Percentiles rank a stretch among this genome's conserved stretches.
These are phyloP conservation scores for Lathyrus aphaca DNA, from an alignment of 306 rosid species.

Conservation along the genomic window DNA sequence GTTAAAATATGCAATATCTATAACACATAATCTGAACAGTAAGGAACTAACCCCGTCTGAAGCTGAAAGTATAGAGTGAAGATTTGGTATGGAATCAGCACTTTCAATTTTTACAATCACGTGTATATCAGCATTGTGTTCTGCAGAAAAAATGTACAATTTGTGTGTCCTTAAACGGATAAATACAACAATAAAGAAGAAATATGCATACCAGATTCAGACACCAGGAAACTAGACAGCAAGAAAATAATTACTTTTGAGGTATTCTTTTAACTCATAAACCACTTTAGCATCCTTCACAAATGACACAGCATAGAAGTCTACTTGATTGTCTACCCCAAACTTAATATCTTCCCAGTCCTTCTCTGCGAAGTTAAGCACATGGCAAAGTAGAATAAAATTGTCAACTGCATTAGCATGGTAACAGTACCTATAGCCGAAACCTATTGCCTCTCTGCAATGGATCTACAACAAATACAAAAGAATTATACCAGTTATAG, in stretches of 20 bases:
- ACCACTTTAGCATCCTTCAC: slow-evolving; percentile 93
- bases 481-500: slow-evolving; percentile 72
- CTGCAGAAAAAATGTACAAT: slow-evolving; percentile 48
- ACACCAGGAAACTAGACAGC: slow-evolving; percentile 33
- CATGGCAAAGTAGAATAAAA: slow-evolving; percentile 27
- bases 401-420: slow-evolving; percentile 11
- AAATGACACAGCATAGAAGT: slow-evolving; percentile 94
- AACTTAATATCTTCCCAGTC: slow-evolving; percentile 99
- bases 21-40: slow-evolving; percentile 15
- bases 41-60: slow-evolving; percentile 86
- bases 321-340: slow-evolving; percentile 95
- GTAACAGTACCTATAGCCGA: slow-evolving; percentile 25
- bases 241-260: slow-evolving; percentile 55
- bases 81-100: slow-evolving; percentile 94
- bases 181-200: slow-evolving; percentile 15
- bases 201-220: not conserved
- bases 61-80: slow-evolving; percentile 84
- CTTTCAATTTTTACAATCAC: slow-evolving; percentile 96
- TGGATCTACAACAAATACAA: not conserved
- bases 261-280: slow-evolving; percentile 82
- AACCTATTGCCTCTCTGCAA: slow-evolving; percentile 4
- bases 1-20: slow-evolving; percentile 30
- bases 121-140: slow-evolving; percentile 75
- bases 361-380: slow-evolving; percentile 60
- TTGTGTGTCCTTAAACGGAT: slow-evolving; percentile 30